These are phyloP conservation scores for Annulohypoxylon stygium DNA, from an alignment of 495 filamentous ascomycete genomes.

Conservation along the genomic window DNA sequence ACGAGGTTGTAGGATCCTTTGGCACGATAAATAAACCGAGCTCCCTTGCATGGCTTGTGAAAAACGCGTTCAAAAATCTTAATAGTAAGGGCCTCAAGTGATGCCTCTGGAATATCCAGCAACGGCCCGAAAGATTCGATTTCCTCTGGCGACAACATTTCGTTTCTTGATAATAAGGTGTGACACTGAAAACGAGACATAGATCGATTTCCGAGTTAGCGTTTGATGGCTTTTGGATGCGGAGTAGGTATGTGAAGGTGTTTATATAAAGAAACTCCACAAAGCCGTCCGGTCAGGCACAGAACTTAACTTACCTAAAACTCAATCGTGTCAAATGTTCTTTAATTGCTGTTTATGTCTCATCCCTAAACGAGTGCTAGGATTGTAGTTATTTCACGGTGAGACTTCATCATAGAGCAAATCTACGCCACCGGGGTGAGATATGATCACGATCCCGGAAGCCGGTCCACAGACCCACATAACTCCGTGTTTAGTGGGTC, in stretches of 20 bases:
- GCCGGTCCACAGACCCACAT: not conserved
- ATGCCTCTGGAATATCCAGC: conserved; percentile 18
- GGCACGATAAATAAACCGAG: not conserved
- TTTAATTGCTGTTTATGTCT: not conserved
- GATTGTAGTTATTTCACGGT: not conserved
- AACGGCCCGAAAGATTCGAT: conserved; percentile 26
- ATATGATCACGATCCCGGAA: not conserved
- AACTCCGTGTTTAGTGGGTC: not conserved
- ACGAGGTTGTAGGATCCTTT: conserved; percentile 41
- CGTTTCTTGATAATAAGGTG: not conserved
- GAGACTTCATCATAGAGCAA: too few relatives aligned
- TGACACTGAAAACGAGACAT: not conserved
- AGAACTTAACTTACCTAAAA: not conserved
- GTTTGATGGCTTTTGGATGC: not conserved
- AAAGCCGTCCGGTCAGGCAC: not conserved
- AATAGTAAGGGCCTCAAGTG: conserved; percentile 29
- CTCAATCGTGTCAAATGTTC: not conserved
- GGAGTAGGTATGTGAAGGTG: not conserved
- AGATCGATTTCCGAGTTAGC: not conserved
- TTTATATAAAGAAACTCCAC: not conserved
- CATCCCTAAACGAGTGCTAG: not conserved
- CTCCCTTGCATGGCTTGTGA: not conserved
- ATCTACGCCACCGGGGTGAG: not conserved
- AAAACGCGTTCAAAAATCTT: conserved; percentile 24
- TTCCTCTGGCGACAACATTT: not conserved